Percentiles rank a stretch among this genome's conserved stretches.
Conservation (phyloP, 106 monocot species). For the Hemerocallis citrina region DNA sequence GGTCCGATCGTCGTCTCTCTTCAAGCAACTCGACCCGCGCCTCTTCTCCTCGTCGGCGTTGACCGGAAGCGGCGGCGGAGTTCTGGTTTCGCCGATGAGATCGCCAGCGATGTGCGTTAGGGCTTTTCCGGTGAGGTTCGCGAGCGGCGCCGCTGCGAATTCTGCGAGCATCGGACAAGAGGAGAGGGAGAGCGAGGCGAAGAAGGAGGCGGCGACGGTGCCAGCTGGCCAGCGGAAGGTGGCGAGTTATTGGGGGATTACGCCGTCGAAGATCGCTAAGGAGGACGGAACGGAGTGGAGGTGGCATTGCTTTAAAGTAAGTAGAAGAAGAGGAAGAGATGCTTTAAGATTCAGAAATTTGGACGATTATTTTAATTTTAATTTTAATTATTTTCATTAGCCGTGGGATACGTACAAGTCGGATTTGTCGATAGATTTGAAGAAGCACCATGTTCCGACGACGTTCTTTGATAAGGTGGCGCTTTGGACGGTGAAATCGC, state of each 20-base stretch:
- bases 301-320: slow-evolving; percentile 60
- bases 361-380: not conserved
- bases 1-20: slow-evolving; percentile 2
- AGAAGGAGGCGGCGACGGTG: not conserved
- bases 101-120: not conserved
- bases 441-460: slow-evolving; percentile 43
- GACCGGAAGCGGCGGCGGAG: not conserved
- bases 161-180: not conserved
- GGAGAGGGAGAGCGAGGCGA: not conserved
- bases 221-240: slow-evolving; percentile 12
- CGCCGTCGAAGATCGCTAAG: slow-evolving; percentile 26
- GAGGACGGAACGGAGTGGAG: slow-evolving; percentile 54
- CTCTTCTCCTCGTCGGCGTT: slow-evolving; percentile 12
- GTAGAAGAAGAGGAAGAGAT: too few species aligned
- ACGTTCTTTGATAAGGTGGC: slow-evolving; percentile 36
- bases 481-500: slow-evolving; percentile 36
- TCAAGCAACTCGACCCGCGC: slow-evolving; percentile 20
- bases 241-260: slow-evolving; percentile 54
- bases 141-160: not conserved
- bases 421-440: slow-evolving; percentile 35
- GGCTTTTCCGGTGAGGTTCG: slow-evolving; percentile 4
- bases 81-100: not conserved
- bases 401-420: slow-evolving; percentile 44
- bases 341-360: not conserved
- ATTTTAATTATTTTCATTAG: slow-evolving; percentile 9